Evolutionary conservation across 106 monocot species (phyloP).

Genomic region (Posidonia australis): DNA sequence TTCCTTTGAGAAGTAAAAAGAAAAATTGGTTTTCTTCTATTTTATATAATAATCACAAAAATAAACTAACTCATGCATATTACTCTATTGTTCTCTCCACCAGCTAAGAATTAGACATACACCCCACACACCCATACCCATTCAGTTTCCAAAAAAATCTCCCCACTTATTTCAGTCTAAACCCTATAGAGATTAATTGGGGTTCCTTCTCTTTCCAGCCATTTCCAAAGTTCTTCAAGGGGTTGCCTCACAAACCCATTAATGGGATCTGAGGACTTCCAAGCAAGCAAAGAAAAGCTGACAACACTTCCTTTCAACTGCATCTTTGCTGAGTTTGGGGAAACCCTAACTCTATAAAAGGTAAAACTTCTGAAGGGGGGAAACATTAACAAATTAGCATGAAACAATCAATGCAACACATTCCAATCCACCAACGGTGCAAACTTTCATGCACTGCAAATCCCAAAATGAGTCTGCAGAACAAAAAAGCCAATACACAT

Average conservation of each 20-base stretch:
- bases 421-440: slow-evolving; percentile 1
- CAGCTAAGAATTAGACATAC: too few relatives aligned
- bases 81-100: too few relatives aligned
- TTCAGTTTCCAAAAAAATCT: too few relatives aligned
- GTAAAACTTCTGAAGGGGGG: not conserved
- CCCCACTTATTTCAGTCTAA: too few relatives aligned
- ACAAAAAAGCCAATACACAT: not conserved
- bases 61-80: too few relatives aligned
- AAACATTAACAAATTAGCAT: not conserved
- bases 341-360: slow-evolving; percentile 6
- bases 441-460: not conserved
- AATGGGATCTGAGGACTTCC: not conserved
- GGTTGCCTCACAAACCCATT: not conserved
- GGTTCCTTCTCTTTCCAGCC: not conserved
- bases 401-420: slow-evolving; percentile 1
- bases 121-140: too few relatives aligned
- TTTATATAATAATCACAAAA: too few relatives aligned
- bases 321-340: not conserved
- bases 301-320: not conserved
- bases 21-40: too few relatives aligned
- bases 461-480: too few relatives aligned
- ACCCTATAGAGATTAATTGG: not conserved
- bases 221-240: not conserved
- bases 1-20: too few relatives aligned
- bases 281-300: not conserved